Base-by-base conservation (phyloP, 257 asterid species). In the Penstemon eatonii region DNA sequence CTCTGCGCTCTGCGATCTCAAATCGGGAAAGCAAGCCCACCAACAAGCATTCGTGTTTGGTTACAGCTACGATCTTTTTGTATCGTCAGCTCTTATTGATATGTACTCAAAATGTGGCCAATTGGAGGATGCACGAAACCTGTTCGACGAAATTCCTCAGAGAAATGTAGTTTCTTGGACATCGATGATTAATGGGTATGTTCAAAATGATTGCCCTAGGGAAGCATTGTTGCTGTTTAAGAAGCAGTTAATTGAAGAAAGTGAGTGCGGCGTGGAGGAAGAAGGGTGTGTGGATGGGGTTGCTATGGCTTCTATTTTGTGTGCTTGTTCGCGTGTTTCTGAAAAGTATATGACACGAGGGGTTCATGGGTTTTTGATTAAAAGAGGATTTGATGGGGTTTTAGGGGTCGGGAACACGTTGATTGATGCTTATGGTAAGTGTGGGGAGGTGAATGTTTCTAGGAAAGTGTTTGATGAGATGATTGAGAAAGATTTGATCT, bases 161-260 rank as follows among this genome's bases (percentile, higher is more conserved):
- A 78, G 88, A 86, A 94, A 94, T 66, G 83, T 87, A 39, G 97
- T 94, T 43, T 90, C 93, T n/a, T 91, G 99, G 97, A 91, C 97
- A 46, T 85, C 96, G 13, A 85, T 94, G 91, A 87, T 94, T 63
- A 84, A 79, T 40, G 99, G 97, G 3, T 89, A 84, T 51, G 87
- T 86, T 56, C 89, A 83, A 53, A 91, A 89, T 55, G 82, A 61
- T 9, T 77, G 60, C 7, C 61, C 91, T 8, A 81, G 76, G 50
- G 91, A 91, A 44, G 97, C 96, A 0, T 77, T 94, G 63, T 62
- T 79, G 73, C 89, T 91, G 36, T 94, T 91, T 67, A 89, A 91
- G 71, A 82, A 78, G 67, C 83, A 73, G 49, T 80, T 93, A 69
- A 67, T 46, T 47, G 89, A 80, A 43, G 94, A 85, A 60, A 63